Base-by-base conservation (phyloP, 2,329 filamentous ascomycete species). In the Nannizziopsis arthrosporioides region DNA sequence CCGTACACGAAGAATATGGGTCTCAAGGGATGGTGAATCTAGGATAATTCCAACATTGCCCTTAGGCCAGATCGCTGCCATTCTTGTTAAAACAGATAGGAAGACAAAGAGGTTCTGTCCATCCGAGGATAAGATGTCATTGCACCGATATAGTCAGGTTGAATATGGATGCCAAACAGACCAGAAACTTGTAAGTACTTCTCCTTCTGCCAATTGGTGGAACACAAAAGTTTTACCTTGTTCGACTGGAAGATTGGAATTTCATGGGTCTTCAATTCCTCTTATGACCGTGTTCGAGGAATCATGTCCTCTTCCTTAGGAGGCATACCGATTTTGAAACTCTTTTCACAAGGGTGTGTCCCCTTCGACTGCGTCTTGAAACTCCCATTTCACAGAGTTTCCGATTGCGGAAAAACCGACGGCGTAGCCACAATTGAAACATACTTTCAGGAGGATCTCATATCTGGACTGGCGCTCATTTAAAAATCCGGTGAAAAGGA, bases 231-330 rank as follows among this genome's bases (percentile, higher is more conserved):
- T 27, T 18, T 32, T 3, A n/a, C 18, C 35, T 32, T 19, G 17
- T 11, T 15, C 15, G 3, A 14, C 12, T 22, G 19, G 12, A n/a
- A 50, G 43, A 30, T 11, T 5, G 36, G 36, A 15, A 31, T 50
- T 42, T 50, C 42, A 18, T 47, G 48, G 48, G 36, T 47, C 19
- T 31, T 50, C 6, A 47, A 50, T 22, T 31, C 15, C 8, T 15
- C 9, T 11, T 50, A 35, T 30, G 48, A 50, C 18, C 48, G 42
- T 15, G 9, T 50, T 30, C 48, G 48, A 17, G 35, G 11, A 11
- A 30, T 50, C 9, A 42, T 38, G 15, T 27, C 18, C 9, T 38
- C 37, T 2, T 8, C 14, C 9, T 37, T 31, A 15, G 18, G n/a
- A n/a, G n/a, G 5, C 12, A 14, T n/a, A 7, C 14, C 36, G 12